These are phyloP conservation scores for Thermothielavioides terrestris DNA, from an alignment of 495 filamentous ascomycete genomes.

Conservation along the genomic window DNA sequence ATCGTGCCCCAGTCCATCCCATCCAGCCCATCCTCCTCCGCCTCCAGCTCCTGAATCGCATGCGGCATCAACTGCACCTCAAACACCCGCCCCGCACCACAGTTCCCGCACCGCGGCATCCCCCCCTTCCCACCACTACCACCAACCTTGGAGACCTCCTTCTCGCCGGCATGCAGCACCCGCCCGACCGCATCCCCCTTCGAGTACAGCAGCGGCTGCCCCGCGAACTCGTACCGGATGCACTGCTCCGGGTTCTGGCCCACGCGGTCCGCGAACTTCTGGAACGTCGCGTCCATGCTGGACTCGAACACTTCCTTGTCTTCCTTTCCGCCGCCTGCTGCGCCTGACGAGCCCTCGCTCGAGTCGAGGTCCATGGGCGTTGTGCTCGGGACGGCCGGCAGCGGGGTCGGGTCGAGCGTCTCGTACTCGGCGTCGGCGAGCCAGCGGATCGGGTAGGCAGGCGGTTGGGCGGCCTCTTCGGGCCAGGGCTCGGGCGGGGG, in stretches of 20 bases:
- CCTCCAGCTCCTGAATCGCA: slow-evolving; percentile 82
- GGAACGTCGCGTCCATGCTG: slow-evolving; percentile 77
- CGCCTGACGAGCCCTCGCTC: slow-evolving; percentile 16
- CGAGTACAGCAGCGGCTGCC: slow-evolving; percentile 71
- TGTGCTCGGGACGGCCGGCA: slow-evolving; percentile 32
- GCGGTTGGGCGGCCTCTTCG: slow-evolving; percentile 48
- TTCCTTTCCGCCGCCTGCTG: slow-evolving; percentile 49
- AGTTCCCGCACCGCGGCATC: slow-evolving; percentile 70
- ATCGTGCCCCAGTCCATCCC: slow-evolving; percentile 99
- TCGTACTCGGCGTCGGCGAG: slow-evolving; percentile 88
- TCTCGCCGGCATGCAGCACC: slow-evolving; percentile 33
- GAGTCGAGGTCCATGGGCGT: slow-evolving; percentile 51
- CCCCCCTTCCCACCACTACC: slow-evolving; percentile 22
- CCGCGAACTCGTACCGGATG: slow-evolving; percentile 83
- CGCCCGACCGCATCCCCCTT: slow-evolving; percentile 66
- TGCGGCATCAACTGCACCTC: slow-evolving; percentile 81
- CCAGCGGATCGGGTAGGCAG: slow-evolving; percentile 65
- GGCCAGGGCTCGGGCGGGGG: slow-evolving; percentile 67
- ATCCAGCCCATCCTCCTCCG: slow-evolving; percentile 63
- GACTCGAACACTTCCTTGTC: slow-evolving; percentile 80
- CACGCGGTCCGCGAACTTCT: slow-evolving; percentile 79
- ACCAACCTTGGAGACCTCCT: slow-evolving; percentile 8
- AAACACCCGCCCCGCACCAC: slow-evolving; percentile 69
- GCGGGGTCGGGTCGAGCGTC: slow-evolving; percentile 51
- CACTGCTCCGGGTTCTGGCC: slow-evolving; percentile 91